Evolutionary conservation across 352 stramenopile species (phyloP).

Genomic region (Pythium aquatile): DNA sequence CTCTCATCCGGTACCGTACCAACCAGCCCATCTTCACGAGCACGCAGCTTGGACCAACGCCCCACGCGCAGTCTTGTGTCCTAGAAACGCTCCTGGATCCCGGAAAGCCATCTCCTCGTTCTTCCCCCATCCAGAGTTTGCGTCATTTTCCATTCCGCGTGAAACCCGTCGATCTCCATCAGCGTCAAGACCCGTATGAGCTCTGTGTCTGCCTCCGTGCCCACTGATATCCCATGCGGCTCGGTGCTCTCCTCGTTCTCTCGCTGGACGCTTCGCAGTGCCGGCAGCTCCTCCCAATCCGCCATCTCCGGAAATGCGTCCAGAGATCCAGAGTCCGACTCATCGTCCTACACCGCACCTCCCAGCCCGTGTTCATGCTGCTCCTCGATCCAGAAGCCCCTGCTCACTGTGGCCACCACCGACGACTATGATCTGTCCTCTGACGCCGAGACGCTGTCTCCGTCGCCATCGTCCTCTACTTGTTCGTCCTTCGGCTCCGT

Average conservation of each 20-base stretch:
- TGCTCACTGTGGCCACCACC: not conserved
- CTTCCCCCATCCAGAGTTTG: not conserved
- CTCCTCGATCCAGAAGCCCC: not conserved
- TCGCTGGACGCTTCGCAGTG: not conserved
- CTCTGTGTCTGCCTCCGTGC: not conserved
- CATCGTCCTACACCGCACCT: not conserved
- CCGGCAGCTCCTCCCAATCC: not conserved
- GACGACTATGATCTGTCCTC: slow-evolving; percentile 9
- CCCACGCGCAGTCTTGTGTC: not conserved
- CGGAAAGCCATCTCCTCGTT: not conserved
- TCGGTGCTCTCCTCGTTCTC: not conserved
- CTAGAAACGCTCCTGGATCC: not conserved
- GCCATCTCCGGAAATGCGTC: not conserved
- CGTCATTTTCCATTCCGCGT: not conserved
- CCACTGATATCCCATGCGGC: not conserved
- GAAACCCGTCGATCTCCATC: not conserved
- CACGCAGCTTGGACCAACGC: not conserved
- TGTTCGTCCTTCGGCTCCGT: not conserved
- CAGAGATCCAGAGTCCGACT: not conserved
- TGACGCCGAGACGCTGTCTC: slow-evolving; percentile 20
- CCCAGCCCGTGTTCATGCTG: not conserved
- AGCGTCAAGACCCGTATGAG: not conserved
- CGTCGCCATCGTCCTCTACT: slow-evolving; percentile 11
- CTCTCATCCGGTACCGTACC: not conserved
- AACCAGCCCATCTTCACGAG: not conserved